Evolutionary conservation across 2,329 filamentous ascomycete genomes (phyloP).

Genomic region (Aspergillus hortae): DNA sequence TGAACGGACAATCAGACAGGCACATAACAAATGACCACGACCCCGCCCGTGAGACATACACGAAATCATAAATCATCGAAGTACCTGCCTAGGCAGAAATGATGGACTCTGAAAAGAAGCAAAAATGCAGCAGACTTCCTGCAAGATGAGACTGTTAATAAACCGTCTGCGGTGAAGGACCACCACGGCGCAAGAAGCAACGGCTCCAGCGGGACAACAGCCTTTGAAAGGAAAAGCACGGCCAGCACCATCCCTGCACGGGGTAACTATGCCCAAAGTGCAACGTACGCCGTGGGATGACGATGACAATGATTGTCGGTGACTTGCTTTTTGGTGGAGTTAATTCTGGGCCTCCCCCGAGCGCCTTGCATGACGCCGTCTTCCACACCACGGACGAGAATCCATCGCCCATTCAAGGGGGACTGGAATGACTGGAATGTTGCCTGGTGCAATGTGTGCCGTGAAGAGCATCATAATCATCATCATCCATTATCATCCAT

Average conservation of each 20-base stretch:
- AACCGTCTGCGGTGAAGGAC: not conserved
- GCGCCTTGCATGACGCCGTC: not conserved
- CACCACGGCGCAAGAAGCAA: not conserved
- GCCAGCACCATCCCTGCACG: not conserved
- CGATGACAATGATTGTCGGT: not conserved
- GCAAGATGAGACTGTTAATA: too few relatives aligned
- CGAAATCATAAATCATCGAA: not conserved
- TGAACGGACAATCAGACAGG: not conserved
- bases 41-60: not conserved
- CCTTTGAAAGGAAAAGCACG: not conserved
- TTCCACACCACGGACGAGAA: not conserved
- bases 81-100: not conserved
- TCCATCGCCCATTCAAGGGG: not conserved
- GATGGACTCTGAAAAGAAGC: not conserved
- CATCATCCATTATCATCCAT: too few relatives aligned
- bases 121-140: not conserved
- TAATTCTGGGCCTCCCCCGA: not conserved
- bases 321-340: constrained; percentile 1
- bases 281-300: not conserved
- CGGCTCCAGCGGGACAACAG: not conserved
- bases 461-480: not conserved
- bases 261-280: not conserved
- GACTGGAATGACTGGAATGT: not conserved
- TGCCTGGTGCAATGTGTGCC: not conserved
- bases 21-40: not conserved